Conservation (phyloP, 2,329 filamentous ascomycete species). For the Ophiostoma tasmaniense region DNA sequence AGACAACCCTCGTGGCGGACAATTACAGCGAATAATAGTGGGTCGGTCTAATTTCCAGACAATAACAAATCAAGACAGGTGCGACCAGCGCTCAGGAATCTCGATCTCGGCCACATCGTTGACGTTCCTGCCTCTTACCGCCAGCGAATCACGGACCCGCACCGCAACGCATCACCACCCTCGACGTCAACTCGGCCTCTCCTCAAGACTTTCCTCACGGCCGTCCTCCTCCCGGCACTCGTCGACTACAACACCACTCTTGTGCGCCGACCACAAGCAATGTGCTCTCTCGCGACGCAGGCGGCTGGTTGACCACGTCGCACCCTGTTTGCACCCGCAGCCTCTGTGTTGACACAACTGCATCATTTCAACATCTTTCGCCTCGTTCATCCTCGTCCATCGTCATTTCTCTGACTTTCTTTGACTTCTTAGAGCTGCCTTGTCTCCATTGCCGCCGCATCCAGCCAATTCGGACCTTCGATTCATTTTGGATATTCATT, state of each 20-base stretch:
- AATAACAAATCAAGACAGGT: background rate
- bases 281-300: slow-evolving; percentile 4
- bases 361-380: background rate
- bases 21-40: background rate
- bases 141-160: background rate
- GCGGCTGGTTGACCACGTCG: slow-evolving; percentile 6
- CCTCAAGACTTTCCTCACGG: background rate
- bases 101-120: background rate
- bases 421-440: background rate
- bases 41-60: background rate
- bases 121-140: background rate
- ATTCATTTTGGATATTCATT: background rate
- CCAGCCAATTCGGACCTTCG: background rate
- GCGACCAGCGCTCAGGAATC: background rate
- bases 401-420: background rate
- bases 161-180: background rate
- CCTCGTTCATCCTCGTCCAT: background rate
- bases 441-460: background rate
- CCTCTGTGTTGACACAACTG: background rate
- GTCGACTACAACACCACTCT: background rate
- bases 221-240: background rate
- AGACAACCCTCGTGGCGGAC: background rate
- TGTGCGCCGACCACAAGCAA: background rate
- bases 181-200: background rate
- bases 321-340: background rate